Conservation (phyloP, 2,329 filamentous ascomycete species). For the Verticillium nubilum region DNA sequence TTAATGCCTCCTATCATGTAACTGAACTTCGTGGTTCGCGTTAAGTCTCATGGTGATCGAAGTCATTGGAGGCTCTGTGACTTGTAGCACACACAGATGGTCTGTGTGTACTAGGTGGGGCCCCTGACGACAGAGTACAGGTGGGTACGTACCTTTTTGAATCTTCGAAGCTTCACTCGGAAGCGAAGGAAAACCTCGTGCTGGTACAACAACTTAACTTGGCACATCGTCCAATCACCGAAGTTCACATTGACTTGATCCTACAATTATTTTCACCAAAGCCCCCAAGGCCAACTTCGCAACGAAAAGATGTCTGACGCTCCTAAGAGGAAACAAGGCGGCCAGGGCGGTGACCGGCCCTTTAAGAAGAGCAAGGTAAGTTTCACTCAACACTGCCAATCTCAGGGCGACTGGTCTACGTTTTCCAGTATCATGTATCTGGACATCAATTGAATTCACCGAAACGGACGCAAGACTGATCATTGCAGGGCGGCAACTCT, state of each 20-base stretch:
- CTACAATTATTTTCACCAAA: neutral
- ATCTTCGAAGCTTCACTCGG: neutral
- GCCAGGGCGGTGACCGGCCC: conserved; percentile 16
- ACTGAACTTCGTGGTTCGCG: no score
- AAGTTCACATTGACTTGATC: neutral
- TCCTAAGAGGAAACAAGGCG: conserved; percentile 28
- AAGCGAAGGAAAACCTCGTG: neutral
- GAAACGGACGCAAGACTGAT: neutral
- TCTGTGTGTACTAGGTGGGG: neutral
- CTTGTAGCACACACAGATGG: neutral
- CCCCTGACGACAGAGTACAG: neutral
- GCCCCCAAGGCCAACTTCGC: no score
- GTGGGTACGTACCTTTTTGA: neutral
- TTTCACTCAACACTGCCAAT: neutral
- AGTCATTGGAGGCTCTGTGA: neutral
- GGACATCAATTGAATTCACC: no score
- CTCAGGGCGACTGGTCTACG: no score
- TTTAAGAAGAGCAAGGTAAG: conserved; percentile 37
- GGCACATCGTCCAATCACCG: neutral
- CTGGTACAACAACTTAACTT: neutral
- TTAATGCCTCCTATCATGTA: no score
- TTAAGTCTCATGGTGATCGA: no score
- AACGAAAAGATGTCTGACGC: conserved; percentile 22
- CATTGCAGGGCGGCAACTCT: conserved; percentile 39
- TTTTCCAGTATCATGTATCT: no score